These are phyloP conservation scores for Drechslerella dactyloides DNA, from an alignment of 2,329 filamentous ascomycete species.

Conservation along the genomic window DNA sequence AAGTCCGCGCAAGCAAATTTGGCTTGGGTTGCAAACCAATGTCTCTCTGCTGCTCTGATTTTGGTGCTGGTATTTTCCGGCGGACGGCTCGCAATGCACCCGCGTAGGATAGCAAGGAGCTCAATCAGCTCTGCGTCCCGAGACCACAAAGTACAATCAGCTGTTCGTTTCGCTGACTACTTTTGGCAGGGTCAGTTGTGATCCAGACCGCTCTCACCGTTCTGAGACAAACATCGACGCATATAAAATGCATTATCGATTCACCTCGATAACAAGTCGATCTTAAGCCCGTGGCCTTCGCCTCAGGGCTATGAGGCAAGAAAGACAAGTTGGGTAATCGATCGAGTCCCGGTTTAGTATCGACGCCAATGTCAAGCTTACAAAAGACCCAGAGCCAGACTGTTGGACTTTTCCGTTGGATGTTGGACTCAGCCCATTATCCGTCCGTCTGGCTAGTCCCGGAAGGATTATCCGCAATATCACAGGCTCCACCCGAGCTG, in stretches of 20 bases:
- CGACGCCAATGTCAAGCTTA: not conserved
- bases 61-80: not conserved
- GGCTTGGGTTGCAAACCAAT: constrained; percentile 10
- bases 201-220: too few species aligned
- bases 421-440: constrained; percentile 29
- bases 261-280: not conserved
- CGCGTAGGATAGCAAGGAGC: constrained; percentile 1
- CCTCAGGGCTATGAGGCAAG: not conserved
- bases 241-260: too few species aligned
- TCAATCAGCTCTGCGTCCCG: too few species aligned
- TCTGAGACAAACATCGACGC: too few species aligned
- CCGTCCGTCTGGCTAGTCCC: constrained; percentile 33
- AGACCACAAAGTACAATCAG: too few species aligned
- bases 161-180: too few species aligned
- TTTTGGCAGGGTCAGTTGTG: too few species aligned
- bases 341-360: too few species aligned
- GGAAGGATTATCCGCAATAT: constrained; percentile 41
- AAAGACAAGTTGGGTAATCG: too few species aligned
- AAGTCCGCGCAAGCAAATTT: constrained; percentile 6
- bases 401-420: constrained; percentile 16
- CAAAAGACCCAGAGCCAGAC: not conserved
- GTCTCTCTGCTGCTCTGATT: not conserved
- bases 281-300: not conserved
- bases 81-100: constrained; percentile 5
- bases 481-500: constrained; percentile 7